Evolutionary conservation across 164 flowering plant species (phyloP).

Genomic region (Vitis riparia): DNA sequence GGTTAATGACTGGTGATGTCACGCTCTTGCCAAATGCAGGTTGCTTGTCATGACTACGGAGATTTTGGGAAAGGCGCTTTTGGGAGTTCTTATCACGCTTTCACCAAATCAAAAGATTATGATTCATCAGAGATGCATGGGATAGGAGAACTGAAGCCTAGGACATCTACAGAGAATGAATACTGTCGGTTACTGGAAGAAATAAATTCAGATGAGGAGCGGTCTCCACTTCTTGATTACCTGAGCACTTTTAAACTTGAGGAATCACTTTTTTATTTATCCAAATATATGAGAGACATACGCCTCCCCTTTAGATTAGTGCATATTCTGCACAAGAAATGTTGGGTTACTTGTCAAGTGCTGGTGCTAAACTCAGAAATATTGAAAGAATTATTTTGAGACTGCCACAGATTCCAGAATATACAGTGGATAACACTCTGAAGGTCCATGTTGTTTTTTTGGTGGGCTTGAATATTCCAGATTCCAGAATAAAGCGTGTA

Average conservation of each 20-base stretch:
- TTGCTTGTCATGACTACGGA: too few species aligned
- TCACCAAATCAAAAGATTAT: slow-evolving; percentile 11
- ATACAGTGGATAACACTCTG: slow-evolving; percentile 81
- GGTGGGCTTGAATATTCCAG: slow-evolving; percentile 64
- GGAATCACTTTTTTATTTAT: slow-evolving; percentile 61
- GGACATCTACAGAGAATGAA: slow-evolving; percentile 29
- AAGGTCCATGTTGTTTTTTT: slow-evolving; percentile 82
- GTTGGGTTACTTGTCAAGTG: slow-evolving; percentile 69
- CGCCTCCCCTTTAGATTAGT: slow-evolving; percentile 81
- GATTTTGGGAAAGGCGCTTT: slow-evolving; percentile 9
- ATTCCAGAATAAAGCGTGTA: slow-evolving; percentile 72
- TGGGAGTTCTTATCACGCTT: slow-evolving; percentile 12
- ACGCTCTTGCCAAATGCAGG: too few species aligned
- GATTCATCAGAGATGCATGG: slow-evolving; percentile 18
- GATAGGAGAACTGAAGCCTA: slow-evolving; percentile 35
- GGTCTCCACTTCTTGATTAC: slow-evolving; percentile 88
- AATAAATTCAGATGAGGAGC: slow-evolving; percentile 67
- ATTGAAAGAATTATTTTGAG: slow-evolving; percentile 75
- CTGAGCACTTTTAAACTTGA: slow-evolving; percentile 77
- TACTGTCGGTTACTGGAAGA: slow-evolving; percentile 60
- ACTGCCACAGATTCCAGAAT: slow-evolving; percentile 87
- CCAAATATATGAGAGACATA: slow-evolving; percentile 88
- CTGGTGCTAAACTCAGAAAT: slow-evolving; percentile 86
- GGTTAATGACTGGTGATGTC: too few species aligned
- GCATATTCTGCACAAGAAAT: slow-evolving; percentile 74